Evolutionary conservation across 306 rosid species (phyloP).

Genomic region (Geum urbanum): DNA sequence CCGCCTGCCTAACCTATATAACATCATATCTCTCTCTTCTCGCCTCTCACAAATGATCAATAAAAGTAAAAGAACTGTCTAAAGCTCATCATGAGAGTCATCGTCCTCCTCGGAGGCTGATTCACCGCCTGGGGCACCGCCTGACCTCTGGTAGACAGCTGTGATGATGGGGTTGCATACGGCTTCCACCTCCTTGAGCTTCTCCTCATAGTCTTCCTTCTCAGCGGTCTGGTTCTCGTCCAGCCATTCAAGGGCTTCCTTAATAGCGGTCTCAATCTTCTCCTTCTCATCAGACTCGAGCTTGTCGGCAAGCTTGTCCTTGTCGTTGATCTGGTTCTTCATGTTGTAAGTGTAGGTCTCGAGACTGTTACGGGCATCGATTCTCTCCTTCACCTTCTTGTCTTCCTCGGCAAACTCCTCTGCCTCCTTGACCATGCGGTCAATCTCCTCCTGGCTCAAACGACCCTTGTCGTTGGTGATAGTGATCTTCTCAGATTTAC

Average conservation of each 20-base stretch:
- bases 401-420: constrained; percentile 97
- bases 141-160: constrained; percentile 79
- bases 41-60: constrained; percentile 12
- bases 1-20: constrained; percentile 22
- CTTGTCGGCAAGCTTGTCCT: constrained; percentile 97
- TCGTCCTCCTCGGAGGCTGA: constrained; percentile 53
- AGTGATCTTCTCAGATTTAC: constrained; percentile 96
- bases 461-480: constrained; percentile 98
- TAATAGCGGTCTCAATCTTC: constrained; percentile 79
- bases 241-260: constrained; percentile 94
- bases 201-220: constrained; percentile 95
- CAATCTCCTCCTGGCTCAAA: constrained; percentile 91
- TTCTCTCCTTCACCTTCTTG: constrained; percentile 92
- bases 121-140: constrained; percentile 74
- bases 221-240: constrained; percentile 87
- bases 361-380: constrained; percentile 83
- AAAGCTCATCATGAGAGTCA: constrained; percentile 88
- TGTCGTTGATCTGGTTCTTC: constrained; percentile 88
- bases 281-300: constrained; percentile 94
- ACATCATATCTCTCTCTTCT: constrained; percentile 18
- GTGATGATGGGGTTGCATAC: constrained; percentile 94
- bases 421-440: constrained; percentile 92
- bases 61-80: constrained; percentile 20
- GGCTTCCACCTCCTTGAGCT: constrained; percentile 89
- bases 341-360: constrained; percentile 92